Evolutionary conservation across 1,284 basidiomycete genomes (phyloP), one percentile per base, ranked within the genome.

Genomic region (Trichosporon sp.): DNA sequence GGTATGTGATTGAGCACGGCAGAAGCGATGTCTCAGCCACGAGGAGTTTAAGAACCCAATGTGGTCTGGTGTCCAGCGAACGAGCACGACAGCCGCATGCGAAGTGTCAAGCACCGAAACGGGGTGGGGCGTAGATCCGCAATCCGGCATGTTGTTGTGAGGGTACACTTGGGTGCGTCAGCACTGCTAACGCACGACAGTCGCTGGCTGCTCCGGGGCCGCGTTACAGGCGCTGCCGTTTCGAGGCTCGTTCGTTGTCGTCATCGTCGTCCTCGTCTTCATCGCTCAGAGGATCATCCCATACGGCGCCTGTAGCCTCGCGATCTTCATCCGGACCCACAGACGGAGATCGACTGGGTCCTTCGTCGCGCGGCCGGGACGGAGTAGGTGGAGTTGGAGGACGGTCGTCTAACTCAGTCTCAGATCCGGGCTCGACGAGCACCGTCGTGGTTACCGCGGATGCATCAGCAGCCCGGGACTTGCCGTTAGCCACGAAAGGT

Each of bases 401-500:
- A 38, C 19, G 35, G 32, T 32, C 2, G 11, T 19, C 32, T 2
- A 11, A 6, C 1, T 46, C 56, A 0, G 48, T 1, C 1, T 46
- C 56, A 0, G 48, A 5, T 31, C 19, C 32, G 31, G 19, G 51
- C n/a, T 54, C 51, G 3, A 11, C 19, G 51, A 54, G 37, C n/a
- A 37, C 19, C 2, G 63, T 43, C 16, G 61, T 43, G 2, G 59
- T n/a, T 16, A 48, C n/a, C 11, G 37, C 19, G 0, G 35, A 0
- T 2, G 21, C 21, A 1, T 46, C 63, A 1, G 4, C 12, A 37
- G 6, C 21, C 14, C 26, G 21, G 19, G 40, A 3, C 19, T 65
- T 43, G 35, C 78, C 78, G 14, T 79, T 80, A 6, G 82, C 80
- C 8, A 81, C 73, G 75, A 88, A 88, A 0, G 85, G 84, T 65